Evolutionary conservation across 2,329 filamentous ascomycete genomes (phyloP), one percentile per base, ranked within the genome.

Genomic region (Botrytis fragariae): DNA sequence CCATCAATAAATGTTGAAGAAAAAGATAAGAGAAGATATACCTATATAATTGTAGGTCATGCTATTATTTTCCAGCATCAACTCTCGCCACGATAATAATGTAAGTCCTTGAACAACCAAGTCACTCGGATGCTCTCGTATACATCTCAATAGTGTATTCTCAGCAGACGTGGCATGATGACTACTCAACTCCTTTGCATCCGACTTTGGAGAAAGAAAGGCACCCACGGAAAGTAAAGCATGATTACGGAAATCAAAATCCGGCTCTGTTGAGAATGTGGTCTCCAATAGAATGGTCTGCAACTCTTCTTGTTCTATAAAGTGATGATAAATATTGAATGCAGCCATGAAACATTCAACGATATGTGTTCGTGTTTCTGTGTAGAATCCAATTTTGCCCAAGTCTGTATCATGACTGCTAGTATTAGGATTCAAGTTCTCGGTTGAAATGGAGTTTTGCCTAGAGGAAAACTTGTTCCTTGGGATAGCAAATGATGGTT

Each of bases 271-370:
- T 51, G 44, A n/a, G 32, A 67, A n/a, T 9, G 8, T 51, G 44
- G 44, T 67, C 22, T 67, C 32, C 22, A n/a, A 51, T 20, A 67
- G 22, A 51, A 67, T 25, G 22, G 12, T 51, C 5, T 45, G 44
- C 22, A 67, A 10, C 44, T 67, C 44, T 37, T 12, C 44, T n/a
- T 67, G 44, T 67, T 67, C 63, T 67, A 67, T n/a, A 29, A 67
- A 67, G 10, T 67, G 63, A 67, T 67, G 63, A n/a, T 37, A 67
- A 7, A 67, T n/a, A 51, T 67, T 67, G 63, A 67, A 67, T 18
- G 32, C 22, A 51, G 32, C 48, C 63, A 37, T 51, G 22, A 51
- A 67, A 37, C 44, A 51, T 39, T 67, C 63, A 37, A 67, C 44
- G 14, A 67, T 20, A 14, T 67, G 44, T 16, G 12, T 45, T 48